Evolutionary conservation across 148 eudicot species (phyloP), one percentile per base, ranked within the genome.

Genomic region (Polygonum aviculare): DNA sequence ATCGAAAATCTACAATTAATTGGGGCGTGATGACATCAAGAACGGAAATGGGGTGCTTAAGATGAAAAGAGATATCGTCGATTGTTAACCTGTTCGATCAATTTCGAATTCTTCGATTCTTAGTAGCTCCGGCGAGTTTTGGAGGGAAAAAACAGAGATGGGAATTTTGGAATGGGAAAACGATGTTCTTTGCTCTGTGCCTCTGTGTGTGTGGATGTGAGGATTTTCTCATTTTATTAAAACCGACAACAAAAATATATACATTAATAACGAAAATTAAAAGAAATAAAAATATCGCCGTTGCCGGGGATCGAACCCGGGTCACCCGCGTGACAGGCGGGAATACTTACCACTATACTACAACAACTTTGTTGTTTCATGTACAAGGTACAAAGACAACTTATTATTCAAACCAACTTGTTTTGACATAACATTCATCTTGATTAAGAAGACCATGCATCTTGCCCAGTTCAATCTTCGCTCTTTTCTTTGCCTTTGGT

Each of bases 301-400:
- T 83, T 92, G 96, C 97, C 97, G 96, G 98, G 98, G 97, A 92
- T 94, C 97, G 96, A 94, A 94, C 98, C 98, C 98, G 96, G 97
- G 97, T 90, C 98, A 84, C 90, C 97, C 97, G 96, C 93, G 96
- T 94, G 97, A 94, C 98, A 94, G 95, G 93, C 97, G 95, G 97
- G 88, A 86, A 94, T 92, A 94, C 98, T 94, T 57, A 94, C 98
- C 98, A 94, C 98, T 92, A 94, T 94, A 94, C 95, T 91, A 94
- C 97, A 92, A 92, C 97, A 92, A 94, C 98, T 54, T 52, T 21
- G 15, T 12, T 65, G 10, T 2, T 44, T 0, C 0, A 10, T 44
- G 1, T 7, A 44, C 9, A 6, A 6, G 0, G 47, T 10, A 6
- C 47, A 44, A 44, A 8, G 6, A 44, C 47, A 7, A 44, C 1